These are phyloP conservation scores for Leccinellum albellum DNA, from an alignment of 768 basidiomycete species.

Conservation along the genomic window DNA sequence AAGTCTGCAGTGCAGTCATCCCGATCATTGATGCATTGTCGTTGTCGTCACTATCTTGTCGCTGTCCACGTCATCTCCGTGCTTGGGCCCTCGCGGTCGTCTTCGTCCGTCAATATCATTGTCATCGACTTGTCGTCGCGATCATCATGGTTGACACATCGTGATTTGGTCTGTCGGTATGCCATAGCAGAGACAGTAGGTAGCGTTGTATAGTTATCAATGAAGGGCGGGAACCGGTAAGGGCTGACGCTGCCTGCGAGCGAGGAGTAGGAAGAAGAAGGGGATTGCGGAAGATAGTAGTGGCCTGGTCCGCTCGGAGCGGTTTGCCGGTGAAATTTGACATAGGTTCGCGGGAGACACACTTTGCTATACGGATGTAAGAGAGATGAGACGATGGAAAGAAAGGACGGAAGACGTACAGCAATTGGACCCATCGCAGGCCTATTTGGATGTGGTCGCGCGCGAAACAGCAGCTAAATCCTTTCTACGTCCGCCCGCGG, in stretches of 20 bases:
- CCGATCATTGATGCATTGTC: too few species aligned
- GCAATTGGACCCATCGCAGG: conserved; percentile 79
- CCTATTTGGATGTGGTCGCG: conserved; percentile 76
- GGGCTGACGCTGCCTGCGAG: conserved; percentile 9
- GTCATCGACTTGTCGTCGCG: too few species aligned
- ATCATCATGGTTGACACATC: too few species aligned
- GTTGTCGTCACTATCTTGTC: too few species aligned
- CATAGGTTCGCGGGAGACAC: conserved; percentile 71
- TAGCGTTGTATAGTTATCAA: conserved; percentile 39
- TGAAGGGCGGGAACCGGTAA: conserved; percentile 30
- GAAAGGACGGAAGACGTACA: conserved; percentile 41
- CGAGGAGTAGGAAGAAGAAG: conserved; percentile 25
- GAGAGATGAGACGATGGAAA: neutral
- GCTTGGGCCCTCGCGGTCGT: too few species aligned
- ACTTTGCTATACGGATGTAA: conserved; percentile 53
- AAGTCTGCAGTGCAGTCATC: too few species aligned
- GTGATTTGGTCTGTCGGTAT: conserved; percentile 27
- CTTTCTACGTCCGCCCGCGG: conserved; percentile 50
- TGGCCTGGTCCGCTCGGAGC: conserved; percentile 77
- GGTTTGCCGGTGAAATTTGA: conserved; percentile 81
- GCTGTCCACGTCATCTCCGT: too few species aligned
- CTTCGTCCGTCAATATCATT: too few species aligned
- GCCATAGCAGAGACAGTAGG: conserved; percentile 24
- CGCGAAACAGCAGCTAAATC: conserved; percentile 63
- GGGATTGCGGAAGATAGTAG: conserved; percentile 34